These are phyloP conservation scores for Lathyrus sativus DNA, from an alignment of 306 rosid genomes.

Conservation along the genomic window DNA sequence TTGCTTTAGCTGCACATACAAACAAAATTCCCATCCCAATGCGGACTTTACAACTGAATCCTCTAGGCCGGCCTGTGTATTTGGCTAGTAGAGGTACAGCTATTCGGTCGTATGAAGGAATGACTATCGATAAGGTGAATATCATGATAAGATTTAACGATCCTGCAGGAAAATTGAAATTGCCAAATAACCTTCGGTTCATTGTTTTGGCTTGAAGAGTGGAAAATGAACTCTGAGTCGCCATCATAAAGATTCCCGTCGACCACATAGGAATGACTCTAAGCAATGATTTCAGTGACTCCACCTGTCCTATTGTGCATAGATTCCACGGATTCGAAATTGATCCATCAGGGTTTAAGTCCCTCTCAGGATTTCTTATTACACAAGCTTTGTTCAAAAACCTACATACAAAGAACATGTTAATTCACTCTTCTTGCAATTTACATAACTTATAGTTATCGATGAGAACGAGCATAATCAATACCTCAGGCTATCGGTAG, in stretches of 20 bases:
- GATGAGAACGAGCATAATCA: not conserved
- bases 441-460: not conserved
- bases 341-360: constrained; percentile 40
- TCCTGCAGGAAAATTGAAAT: constrained; percentile 51
- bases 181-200: constrained; percentile 40
- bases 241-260: constrained; percentile 48
- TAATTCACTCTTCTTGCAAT: not conserved
- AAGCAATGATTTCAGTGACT: constrained; percentile 48
- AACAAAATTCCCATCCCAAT: constrained; percentile 42
- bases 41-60: constrained; percentile 38
- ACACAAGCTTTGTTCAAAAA: constrained; percentile 62
- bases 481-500: constrained; percentile 49
- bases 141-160: constrained; percentile 44
- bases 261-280: constrained; percentile 57
- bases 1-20: constrained; percentile 30
- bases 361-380: constrained; percentile 31
- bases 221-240: constrained; percentile 26
- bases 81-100: constrained; percentile 43
- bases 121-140: constrained; percentile 37
- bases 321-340: constrained; percentile 52
- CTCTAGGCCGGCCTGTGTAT: constrained; percentile 40
- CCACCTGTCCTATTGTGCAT: constrained; percentile 61
- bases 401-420: constrained; percentile 31
- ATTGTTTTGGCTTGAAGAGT: constrained; percentile 45
- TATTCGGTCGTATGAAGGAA: constrained; percentile 35